A percentile compares a stretch with the other conserved stretches of the same genome.
Conservation (phyloP, 345 rosid genomes). For the Dipteronia sinensis region DNA sequence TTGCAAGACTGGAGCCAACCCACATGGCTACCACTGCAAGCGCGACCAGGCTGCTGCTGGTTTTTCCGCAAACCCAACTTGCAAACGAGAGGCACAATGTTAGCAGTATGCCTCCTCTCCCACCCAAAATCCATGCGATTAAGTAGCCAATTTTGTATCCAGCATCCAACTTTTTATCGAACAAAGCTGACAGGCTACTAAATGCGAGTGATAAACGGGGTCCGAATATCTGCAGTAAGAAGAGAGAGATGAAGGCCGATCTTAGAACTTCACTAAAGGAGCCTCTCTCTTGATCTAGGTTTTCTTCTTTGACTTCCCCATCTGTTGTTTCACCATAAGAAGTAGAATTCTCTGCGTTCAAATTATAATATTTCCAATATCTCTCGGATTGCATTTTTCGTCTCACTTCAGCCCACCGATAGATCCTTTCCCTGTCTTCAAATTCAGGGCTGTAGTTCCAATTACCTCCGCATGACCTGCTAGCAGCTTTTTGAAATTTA, state of each 20-base stretch:
- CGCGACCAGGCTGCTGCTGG: conserved; percentile 75
- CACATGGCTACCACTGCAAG: conserved; percentile 71
- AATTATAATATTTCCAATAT: conserved; percentile 42
- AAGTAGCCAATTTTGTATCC: conserved; percentile 84
- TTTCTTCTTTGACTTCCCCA: conserved; percentile 37
- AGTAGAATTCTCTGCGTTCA: conserved; percentile 27
- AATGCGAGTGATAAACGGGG: conserved; percentile 59
- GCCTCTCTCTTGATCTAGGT: conserved; percentile 45
- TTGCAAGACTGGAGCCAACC: conserved; percentile 76
- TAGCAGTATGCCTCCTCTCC: conserved; percentile 72
- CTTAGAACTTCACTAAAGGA: conserved; percentile 60
- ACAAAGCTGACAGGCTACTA: conserved; percentile 60
- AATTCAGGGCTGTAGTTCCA: conserved; percentile 38
- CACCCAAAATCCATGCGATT: conserved; percentile 74
- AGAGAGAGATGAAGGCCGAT: conserved; percentile 58
- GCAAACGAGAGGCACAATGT: conserved; percentile 72
- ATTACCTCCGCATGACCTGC: conserved; percentile 38
- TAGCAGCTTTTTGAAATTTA: conserved; percentile 39
- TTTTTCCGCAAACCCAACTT: conserved; percentile 89
- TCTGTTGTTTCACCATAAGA: conserved; percentile 38
- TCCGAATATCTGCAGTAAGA: conserved; percentile 61
- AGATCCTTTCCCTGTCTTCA: conserved; percentile 50
- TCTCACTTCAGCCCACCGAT: conserved; percentile 68
- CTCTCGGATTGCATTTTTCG: conserved; percentile 45
- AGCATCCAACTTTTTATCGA: conserved; percentile 70